Evolutionary conservation across 768 basidiomycete genomes (phyloP).

Genomic region (Leccinum sublutescens): DNA sequence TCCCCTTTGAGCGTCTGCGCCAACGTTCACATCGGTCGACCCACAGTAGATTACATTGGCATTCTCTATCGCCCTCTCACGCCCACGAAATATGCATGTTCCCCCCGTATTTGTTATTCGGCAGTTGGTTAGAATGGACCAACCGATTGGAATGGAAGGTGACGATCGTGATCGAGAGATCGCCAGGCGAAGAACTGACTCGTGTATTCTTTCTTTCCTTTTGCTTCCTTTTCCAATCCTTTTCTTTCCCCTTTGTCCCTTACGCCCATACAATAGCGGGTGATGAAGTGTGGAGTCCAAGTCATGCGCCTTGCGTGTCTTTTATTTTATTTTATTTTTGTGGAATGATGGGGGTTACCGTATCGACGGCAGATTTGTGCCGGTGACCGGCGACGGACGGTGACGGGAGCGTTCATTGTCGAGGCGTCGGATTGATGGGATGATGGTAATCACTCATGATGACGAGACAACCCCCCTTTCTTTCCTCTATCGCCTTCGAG

Average conservation of each 20-base stretch:
- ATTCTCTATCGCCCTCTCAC: not conserved
- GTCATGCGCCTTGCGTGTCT: not conserved
- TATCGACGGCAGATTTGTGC: not conserved
- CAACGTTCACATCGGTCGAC: not conserved
- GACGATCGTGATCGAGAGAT: slow-evolving; percentile 23
- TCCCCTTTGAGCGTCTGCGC: not conserved
- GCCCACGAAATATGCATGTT: not conserved
- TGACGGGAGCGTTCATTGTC: not conserved
- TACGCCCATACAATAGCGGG: no score
- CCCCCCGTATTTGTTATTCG: not conserved
- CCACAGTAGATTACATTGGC: not conserved
- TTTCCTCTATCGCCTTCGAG: not conserved
- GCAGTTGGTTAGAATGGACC: not conserved
- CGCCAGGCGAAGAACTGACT: not conserved
- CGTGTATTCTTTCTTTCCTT: not conserved
- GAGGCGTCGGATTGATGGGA: not conserved
- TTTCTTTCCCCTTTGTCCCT: no score
- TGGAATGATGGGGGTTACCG: not conserved
- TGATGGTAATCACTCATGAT: not conserved
- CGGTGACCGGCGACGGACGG: not conserved
- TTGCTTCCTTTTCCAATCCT: not conserved
- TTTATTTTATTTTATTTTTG: not conserved
- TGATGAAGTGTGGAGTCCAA: no score
- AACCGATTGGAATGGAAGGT: not conserved
- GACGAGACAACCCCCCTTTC: slow-evolving; percentile 1